These are phyloP conservation scores for Pythium rhizo-oryzae DNA, from an alignment of 352 stramenopile species.

Conservation along the genomic window DNA sequence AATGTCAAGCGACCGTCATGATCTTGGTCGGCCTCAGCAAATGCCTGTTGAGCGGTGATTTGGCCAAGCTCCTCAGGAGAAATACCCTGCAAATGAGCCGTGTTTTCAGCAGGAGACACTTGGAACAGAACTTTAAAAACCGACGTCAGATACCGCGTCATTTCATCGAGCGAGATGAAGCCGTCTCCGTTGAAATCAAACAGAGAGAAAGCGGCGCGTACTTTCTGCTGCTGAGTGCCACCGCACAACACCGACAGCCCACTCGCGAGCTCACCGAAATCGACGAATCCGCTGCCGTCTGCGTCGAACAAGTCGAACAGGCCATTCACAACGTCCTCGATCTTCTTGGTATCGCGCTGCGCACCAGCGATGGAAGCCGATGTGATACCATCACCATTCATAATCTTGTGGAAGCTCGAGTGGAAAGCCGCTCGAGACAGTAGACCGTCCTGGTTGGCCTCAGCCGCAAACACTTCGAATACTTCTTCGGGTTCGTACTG, in stretches of 20 bases:
- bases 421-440: constrained; percentile 79
- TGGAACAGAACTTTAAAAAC: constrained; percentile 88
- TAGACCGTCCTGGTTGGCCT: constrained; percentile 72
- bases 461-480: constrained; percentile 85
- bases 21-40: constrained; percentile 66
- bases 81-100: constrained; percentile 51
- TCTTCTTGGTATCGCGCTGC: constrained; percentile 43
- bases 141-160: constrained; percentile 87
- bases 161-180: constrained; percentile 86
- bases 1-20: constrained; percentile 80
- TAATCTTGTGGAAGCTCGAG: constrained; percentile 74
- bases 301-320: constrained; percentile 86
- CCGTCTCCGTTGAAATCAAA: constrained; percentile 91
- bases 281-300: constrained; percentile 70
- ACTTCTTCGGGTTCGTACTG: constrained; percentile 81
- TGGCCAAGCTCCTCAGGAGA: constrained; percentile 79
- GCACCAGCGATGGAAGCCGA: constrained; percentile 18
- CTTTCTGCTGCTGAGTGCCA: constrained; percentile 87
- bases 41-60: constrained; percentile 79
- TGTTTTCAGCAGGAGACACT: constrained; percentile 37
- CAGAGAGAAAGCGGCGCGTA: constrained; percentile 81
- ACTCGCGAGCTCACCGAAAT: constrained; percentile 84
- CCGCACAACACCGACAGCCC: constrained; percentile 83
- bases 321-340: constrained; percentile 60
- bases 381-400: constrained; percentile 34